Evolutionary conservation across 139 green algal genomes (phyloP), one percentile per base, ranked within the genome.

Genomic region (Astrephomene gubernaculifera): DNA sequence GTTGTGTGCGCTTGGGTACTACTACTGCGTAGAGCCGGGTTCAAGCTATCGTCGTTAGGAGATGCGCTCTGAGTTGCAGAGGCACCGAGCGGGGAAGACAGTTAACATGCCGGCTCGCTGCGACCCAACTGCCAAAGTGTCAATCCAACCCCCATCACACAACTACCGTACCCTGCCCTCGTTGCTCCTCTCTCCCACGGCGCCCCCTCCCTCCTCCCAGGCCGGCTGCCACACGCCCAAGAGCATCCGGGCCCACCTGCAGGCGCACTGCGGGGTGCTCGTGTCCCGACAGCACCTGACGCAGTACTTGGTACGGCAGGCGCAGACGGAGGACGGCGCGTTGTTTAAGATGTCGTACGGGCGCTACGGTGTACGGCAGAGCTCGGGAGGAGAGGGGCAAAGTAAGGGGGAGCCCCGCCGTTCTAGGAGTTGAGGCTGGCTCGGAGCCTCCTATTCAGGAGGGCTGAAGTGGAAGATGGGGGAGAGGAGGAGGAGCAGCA

Each of bases 271-370:
- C 7, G 29, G 38, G 4, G 54, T 68, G 36, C 4, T 38, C 45
- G 38, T 81, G 31, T 57, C 35, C 5, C 53, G 36, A 22, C 73
- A 81, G 49, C 53, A 81, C 53, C 73, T 81, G 8, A 69, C 52
- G 1, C 4, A 24, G 24, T 81, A 81, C 35, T 38, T 81, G 73
- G 43, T 29, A 8, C 10, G 49, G 19, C 21, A 10, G 45, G 49
- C 49, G 19, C 21, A 10, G 45, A 33, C 49, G 71, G 49, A 14
- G 44, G 71, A 80, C 31, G 71, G 71, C 22, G 49, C 31, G 45
- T 31, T 80, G 33, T 14, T 22, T 9, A 65, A 80, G 49, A 8
- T 63, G 44, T 63, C 71, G 71, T 79, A 64, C 43, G 71, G 71
- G 29, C 43, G 44, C n/a, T 79, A 79, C 71, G 69, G 65, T n/a